phyloP scores from a whole-genome alignment of 257 asterid genomes.

The Nicotiana knightiana region DNA sequence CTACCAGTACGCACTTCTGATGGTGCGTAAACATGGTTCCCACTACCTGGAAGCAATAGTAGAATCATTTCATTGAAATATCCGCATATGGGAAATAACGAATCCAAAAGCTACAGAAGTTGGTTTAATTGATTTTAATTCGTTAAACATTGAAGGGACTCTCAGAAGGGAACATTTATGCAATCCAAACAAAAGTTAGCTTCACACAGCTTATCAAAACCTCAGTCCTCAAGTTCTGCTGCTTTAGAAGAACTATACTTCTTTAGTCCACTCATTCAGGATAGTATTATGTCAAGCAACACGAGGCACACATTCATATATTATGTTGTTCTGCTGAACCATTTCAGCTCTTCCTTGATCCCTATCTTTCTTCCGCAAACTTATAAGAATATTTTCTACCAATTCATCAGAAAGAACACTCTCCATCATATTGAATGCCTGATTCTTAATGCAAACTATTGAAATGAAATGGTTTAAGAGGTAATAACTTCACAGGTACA shows the following conservation, averaged over 20 bases:
- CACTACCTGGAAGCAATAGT: slow-evolving; percentile 50
- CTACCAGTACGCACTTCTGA: slow-evolving; percentile 92
- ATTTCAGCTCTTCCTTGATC: background rate
- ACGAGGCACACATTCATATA: background rate
- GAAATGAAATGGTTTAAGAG: background rate
- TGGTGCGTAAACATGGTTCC: slow-evolving; percentile 85
- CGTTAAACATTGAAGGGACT: background rate
- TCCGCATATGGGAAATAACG: slow-evolving; percentile 12
- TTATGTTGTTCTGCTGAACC: background rate
- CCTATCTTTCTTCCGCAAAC: background rate
- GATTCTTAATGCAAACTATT: background rate
- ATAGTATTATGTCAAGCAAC: background rate
- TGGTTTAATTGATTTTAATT: background rate
- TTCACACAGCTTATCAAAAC: background rate
- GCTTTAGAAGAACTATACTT: background rate
- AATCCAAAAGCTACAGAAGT: background rate
- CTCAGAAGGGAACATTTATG: background rate
- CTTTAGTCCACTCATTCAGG: background rate
- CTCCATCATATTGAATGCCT: background rate
- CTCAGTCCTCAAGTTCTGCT: background rate
- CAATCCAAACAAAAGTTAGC: background rate
- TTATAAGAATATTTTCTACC: background rate
- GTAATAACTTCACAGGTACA: background rate
- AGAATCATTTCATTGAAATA: slow-evolving; percentile 17
- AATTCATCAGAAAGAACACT: background rate